phyloP scores from a whole-genome alignment of 495 filamentous ascomycete genomes.

The Penicillium salamii region DNA sequence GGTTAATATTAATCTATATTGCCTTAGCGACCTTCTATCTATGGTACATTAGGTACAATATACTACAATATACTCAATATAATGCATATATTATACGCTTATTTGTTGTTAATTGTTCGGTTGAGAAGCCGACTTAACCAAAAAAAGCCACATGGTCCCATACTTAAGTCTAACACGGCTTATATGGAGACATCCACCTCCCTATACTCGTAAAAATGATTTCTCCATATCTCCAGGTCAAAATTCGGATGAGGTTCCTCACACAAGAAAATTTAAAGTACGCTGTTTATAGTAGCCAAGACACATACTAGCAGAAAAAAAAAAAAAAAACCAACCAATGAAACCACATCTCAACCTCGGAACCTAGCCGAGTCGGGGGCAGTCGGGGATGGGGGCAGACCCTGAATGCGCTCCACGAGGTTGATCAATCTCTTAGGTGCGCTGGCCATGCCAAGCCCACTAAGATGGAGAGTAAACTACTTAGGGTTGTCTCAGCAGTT shows the following conservation, averaged over 20 bases:
- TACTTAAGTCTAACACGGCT: too few relatives aligned
- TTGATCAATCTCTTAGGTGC: background rate
- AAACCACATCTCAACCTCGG: conserved; percentile 10
- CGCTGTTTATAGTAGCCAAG: background rate
- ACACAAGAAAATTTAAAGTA: too few relatives aligned
- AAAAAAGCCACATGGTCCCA: too few relatives aligned
- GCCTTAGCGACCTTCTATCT: background rate
- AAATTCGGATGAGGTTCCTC: too few relatives aligned
- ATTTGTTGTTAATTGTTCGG: too few relatives aligned
- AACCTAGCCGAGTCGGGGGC: conserved; percentile 19
- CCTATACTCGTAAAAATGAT: too few relatives aligned
- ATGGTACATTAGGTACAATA: background rate
- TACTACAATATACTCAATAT: background rate
- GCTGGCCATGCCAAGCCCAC: background rate
- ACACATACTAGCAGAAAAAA: background rate
- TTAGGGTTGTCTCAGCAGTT: conserved; percentile 1
- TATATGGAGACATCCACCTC: too few relatives aligned
- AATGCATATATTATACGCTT: too few relatives aligned
- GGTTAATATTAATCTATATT: background rate
- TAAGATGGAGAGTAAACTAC: background rate
- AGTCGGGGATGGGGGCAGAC: conserved; percentile 8
- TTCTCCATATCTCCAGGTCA: too few relatives aligned
- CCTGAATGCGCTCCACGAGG: conserved; percentile 13
- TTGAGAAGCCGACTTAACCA: too few relatives aligned
- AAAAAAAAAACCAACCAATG: background rate